Evolutionary conservation across 345 rosid genomes (phyloP).

Genomic region (Hibiscus syriacus): DNA sequence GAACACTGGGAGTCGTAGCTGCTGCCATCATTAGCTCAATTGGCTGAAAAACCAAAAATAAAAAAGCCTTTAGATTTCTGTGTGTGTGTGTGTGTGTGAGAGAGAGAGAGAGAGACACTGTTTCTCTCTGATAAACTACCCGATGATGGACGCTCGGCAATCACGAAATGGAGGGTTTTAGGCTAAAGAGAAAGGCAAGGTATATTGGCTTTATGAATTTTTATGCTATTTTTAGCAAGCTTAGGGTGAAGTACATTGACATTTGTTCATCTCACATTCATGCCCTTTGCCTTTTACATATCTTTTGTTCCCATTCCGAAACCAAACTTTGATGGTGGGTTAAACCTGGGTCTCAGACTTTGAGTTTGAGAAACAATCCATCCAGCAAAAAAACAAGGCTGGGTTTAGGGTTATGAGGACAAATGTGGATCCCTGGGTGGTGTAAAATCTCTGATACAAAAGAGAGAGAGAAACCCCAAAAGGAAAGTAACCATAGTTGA

Average conservation of each 20-base stretch:
- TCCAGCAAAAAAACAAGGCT: neutral
- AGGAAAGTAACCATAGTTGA: slow-evolving; percentile 25
- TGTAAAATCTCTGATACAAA: neutral
- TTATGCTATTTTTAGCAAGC: slow-evolving; percentile 41
- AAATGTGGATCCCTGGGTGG: slow-evolving; percentile 31
- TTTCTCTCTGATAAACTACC: slow-evolving; percentile 31
- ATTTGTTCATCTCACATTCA: slow-evolving; percentile 61
- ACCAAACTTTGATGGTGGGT: slow-evolving; percentile 1
- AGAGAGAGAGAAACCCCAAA: neutral
- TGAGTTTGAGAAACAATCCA: neutral
- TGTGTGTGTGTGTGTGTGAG: neutral
- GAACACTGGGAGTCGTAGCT: slow-evolving; percentile 13
- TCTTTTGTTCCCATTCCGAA: slow-evolving; percentile 17
- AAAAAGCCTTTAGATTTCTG: slow-evolving; percentile 26
- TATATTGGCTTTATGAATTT: neutral
- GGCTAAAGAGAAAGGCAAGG: slow-evolving; percentile 23
- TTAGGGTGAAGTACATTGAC: slow-evolving; percentile 31
- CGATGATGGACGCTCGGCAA: slow-evolving; percentile 75
- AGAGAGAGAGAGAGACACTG: slow-evolving; percentile 17
- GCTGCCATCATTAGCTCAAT: slow-evolving; percentile 18
- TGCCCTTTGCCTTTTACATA: slow-evolving; percentile 17
- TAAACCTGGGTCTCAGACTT: neutral
- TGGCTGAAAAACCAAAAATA: slow-evolving; percentile 23
- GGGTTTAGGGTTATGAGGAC: slow-evolving; percentile 32
- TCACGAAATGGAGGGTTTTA: slow-evolving; percentile 45